phyloP scores from a whole-genome alignment of 2,329 filamentous ascomycete genomes.

The Fusarium subglutinans region DNA sequence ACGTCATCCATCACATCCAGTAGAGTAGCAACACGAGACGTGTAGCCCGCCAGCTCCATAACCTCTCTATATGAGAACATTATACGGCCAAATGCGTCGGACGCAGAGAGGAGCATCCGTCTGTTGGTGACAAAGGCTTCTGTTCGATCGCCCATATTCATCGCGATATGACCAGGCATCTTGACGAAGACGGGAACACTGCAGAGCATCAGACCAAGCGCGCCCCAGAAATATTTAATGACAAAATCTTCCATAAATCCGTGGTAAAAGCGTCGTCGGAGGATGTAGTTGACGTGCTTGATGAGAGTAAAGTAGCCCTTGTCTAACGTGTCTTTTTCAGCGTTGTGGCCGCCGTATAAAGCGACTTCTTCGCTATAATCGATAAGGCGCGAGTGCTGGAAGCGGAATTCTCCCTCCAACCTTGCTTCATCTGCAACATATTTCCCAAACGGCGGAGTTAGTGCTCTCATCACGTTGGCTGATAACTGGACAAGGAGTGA shows the following conservation, averaged over 20 bases:
- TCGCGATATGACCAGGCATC: constrained; percentile 73
- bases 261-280: constrained; percentile 91
- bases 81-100: constrained; percentile 92
- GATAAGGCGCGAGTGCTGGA: constrained; percentile 92
- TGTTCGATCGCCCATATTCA: constrained; percentile 75
- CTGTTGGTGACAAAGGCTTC: constrained; percentile 93
- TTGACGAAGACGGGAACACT: constrained; percentile 97
- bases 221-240: constrained; percentile 99
- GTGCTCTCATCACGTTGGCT: constrained; percentile 88
- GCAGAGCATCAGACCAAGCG: constrained; percentile 88
- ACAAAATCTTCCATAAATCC: constrained; percentile 99
- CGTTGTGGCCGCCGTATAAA: constrained; percentile 88
- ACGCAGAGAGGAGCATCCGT: constrained; percentile 89
- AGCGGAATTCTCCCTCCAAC: constrained; percentile 94
- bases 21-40: constrained; percentile 87
- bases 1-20: constrained; percentile 96
- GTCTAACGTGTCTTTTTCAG: constrained; percentile 94
- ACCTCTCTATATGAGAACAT: constrained; percentile 99
- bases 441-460: constrained; percentile 96
- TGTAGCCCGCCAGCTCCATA: constrained; percentile 95
- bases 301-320: constrained; percentile 99
- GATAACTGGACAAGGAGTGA: constrained; percentile 91
- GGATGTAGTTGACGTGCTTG: constrained; percentile 97
- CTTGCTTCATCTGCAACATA: constrained; percentile 97
- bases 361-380: constrained; percentile 97